Base-by-base conservation (phyloP, 1,284 basidiomycete species). In the Puccinia coronata region DNA sequence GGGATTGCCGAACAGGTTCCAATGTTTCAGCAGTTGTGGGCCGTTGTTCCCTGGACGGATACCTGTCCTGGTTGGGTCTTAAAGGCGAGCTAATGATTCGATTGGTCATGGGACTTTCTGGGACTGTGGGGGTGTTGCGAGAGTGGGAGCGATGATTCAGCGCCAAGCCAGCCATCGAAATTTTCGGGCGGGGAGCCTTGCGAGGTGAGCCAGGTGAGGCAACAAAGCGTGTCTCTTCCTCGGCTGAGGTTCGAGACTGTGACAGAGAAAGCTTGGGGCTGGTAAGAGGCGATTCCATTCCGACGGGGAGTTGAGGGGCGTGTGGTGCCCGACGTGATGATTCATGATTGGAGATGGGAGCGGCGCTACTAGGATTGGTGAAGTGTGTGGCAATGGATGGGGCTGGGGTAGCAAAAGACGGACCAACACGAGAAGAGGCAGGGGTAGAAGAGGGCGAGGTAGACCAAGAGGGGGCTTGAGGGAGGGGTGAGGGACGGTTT, bases 31-130 rank as follows among this genome's bases (percentile, higher is more conserved):
- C 57, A 43, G 36, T 34, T 12, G 67, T 41, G 18, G 47, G 36
- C 16, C 67, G 67, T 76, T 61, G 55, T 49, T 61, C 59, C 36
- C 39, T 61, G 18, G 43, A 34, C 47, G 36, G 4, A 28, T 53
- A 25, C 55, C 39, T 43, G 43, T 80, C 77, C n/a, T 71, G 63
- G 53, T 41, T 72, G 16, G 65, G 67, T 43, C 77, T n/a, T 11
- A 80, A 31, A 57, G 77, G 77, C 6, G 77, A 80, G 49, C 77
- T 80, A 43, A 80, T 80, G 16, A 71, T 43, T 31, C 67, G 51
- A 47, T 72, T 80, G 14, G 16, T 41, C 14, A 34, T 43, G 43
- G 57, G 53, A 41, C 39, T 55, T n/a, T 80, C 67, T 8, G 49
- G 25, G 25, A 23, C 28, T 23, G 69, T 11, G 31, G 67, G 28